These are phyloP conservation scores for Cryptosporidium sp. DNA, from an alignment of 169 alveolate genomes.

Conservation along the genomic window DNA sequence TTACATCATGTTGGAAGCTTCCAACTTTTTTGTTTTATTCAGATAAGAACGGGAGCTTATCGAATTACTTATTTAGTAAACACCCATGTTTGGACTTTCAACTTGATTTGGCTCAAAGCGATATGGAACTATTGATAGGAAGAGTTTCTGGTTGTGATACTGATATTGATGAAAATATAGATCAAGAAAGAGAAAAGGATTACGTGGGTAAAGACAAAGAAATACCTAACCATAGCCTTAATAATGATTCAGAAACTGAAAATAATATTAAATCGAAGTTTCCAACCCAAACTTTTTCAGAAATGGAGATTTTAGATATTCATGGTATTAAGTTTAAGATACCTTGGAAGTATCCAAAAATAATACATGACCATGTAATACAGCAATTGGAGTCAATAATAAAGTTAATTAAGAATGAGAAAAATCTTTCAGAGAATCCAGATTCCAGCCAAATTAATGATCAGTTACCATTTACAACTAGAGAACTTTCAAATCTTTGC, in stretches of 20 bases:
- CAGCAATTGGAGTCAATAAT: slow-evolving; percentile 28
- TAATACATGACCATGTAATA: slow-evolving; percentile 28
- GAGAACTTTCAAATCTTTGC: slow-evolving; percentile 28
- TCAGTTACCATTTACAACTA: slow-evolving; percentile 22
- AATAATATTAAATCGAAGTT: not conserved
- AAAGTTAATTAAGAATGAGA: slow-evolving; percentile 16
- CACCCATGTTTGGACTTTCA: slow-evolving; percentile 7
- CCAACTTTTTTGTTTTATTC: slow-evolving; percentile 38
- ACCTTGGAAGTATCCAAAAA: slow-evolving; percentile 59
- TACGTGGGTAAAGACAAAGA: not conserved
- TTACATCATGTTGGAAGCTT: slow-evolving; percentile 35
- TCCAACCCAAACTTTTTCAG: not conserved
- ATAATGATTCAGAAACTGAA: not conserved
- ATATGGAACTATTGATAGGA: not conserved
- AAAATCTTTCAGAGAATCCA: slow-evolving; percentile 42
- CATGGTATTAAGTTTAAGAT: slow-evolving; percentile 8
- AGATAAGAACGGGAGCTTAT: not conserved
- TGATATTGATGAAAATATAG: not conserved
- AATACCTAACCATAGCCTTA: not conserved
- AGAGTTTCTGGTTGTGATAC: not conserved
- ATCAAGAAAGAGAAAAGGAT: not conserved
- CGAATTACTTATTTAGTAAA: not conserved
- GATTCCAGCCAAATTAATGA: slow-evolving; percentile 2
- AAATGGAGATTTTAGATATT: not conserved
- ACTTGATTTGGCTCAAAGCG: not conserved